Base-by-base conservation (phyloP, 768 basidiomycete species). In the Mycena galericulata region DNA sequence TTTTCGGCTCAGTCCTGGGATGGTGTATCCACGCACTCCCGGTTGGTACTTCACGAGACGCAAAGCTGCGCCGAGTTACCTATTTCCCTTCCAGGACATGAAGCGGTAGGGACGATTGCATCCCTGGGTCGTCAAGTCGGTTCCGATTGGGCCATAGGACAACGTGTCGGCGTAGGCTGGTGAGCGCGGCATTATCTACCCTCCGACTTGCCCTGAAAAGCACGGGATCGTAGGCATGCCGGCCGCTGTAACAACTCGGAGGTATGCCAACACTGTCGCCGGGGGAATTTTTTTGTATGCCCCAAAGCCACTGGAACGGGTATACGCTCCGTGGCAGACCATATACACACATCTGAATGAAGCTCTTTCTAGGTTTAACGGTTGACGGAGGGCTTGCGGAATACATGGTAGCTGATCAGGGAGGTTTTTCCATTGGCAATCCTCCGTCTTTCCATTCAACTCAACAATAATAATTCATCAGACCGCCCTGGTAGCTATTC, bases 91-190 rank as follows among this genome's bases (percentile, higher is more conserved):
- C 29, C 41, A 61, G 59, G 59, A 36, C 59, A 61, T 11, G 59
- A 61, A n/a, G 59, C 47, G 7, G 36, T 64, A n/a, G 22, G 70
- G 32, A 20, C 71, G 36, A 43, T 76, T 74, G 69, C 75, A 29
- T 74, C 68, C 9, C 74, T 74, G 3, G 66, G 76, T 11, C 65
- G 69, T 9, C 46, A 74, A 6, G 69, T 63, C 22, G 73, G 75
- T 46, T 51, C 46, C 12, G 26, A 47, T 18, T 77, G 73, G 74
- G 75, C 65, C 53, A 40, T 74, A n/a, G 78, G 78, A 22, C 71
- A 77, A 36, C 75, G 75, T n/a, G 77, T 79, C 26, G 79, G 79
- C 30, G 71, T 70, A 15, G 75, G 75, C 17, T 79, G 77, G 78
- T 74, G 73, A 36, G 75, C 22, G 24, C 32, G 15, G 36, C 43